These are phyloP conservation scores for Phialemonium atrogriseum DNA, from an alignment of 2,329 filamentous ascomycete species.

Conservation along the genomic window DNA sequence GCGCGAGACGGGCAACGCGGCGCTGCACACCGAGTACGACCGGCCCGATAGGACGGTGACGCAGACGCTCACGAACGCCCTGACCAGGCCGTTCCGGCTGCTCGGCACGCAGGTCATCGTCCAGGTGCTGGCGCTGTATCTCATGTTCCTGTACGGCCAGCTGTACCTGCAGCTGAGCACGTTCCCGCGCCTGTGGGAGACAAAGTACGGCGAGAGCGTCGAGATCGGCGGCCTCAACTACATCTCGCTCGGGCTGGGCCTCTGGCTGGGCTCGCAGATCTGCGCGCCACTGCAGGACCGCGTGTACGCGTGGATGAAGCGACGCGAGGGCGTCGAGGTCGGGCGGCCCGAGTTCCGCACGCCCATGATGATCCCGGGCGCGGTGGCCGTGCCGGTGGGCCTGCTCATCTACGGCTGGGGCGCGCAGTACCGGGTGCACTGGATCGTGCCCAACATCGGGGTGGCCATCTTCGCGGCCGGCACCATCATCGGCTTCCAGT, in stretches of 20 bases:
- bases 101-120: constrained; percentile 44
- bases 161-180: constrained; percentile 45
- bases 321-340: constrained; percentile 21
- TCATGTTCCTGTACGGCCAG: constrained; percentile 39
- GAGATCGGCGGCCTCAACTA: constrained; percentile 28
- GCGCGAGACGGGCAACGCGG: constrained; percentile 46
- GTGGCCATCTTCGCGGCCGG: constrained; percentile 27
- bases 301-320: constrained; percentile 33
- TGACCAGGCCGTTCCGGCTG: constrained; percentile 42
- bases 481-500: constrained; percentile 33
- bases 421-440: constrained; percentile 31
- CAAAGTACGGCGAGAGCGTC: constrained; percentile 21
- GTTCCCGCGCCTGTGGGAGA: constrained; percentile 37
- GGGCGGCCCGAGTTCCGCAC: constrained; percentile 34
- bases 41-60: constrained; percentile 21
- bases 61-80: constrained; percentile 26
- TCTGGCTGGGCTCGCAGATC: constrained; percentile 27
- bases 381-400: constrained; percentile 32
- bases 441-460: constrained; percentile 38
- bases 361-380: constrained; percentile 31
- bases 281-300: constrained; percentile 36
- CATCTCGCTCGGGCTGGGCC: constrained; percentile 25
- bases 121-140: constrained; percentile 39
- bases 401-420: constrained; percentile 39
- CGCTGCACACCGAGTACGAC: constrained; percentile 44